These are phyloP conservation scores for Fonsecaea nubica DNA, from an alignment of 2,329 filamentous ascomycete genomes.

Conservation along the genomic window DNA sequence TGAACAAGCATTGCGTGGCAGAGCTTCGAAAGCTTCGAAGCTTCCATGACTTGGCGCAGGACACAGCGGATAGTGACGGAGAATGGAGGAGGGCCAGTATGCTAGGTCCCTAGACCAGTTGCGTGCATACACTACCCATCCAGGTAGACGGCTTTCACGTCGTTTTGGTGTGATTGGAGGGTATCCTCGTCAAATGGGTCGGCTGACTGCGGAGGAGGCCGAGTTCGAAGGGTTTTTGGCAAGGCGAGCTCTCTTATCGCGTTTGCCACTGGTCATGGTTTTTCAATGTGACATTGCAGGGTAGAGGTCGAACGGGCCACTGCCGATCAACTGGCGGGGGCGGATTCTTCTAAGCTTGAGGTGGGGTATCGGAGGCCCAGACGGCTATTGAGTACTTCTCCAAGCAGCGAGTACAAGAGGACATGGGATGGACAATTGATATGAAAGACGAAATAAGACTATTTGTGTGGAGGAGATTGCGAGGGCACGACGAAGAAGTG, in stretches of 20 bases:
- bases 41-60: slow-evolving; percentile 8
- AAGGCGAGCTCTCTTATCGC: slow-evolving; percentile 9
- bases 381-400: background rate
- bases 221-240: background rate
- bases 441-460: background rate
- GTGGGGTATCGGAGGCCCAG: background rate
- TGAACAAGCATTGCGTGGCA: slow-evolving; percentile 20
- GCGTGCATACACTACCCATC: background rate
- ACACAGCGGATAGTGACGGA: background rate
- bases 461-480: background rate
- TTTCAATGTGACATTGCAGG: slow-evolving; percentile 16
- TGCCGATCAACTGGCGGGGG: slow-evolving; percentile 13
- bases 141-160: background rate
- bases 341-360: background rate
- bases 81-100: background rate
- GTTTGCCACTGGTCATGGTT: slow-evolving; percentile 7
- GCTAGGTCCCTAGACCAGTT: background rate
- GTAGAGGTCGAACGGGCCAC: background rate
- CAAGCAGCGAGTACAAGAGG: background rate
- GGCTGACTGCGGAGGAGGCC: slow-evolving; percentile 4
- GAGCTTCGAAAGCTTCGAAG: slow-evolving; percentile 16
- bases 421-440: background rate
- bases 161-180: background rate
- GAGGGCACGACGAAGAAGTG: background rate
- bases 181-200: background rate